phyloP scores from a whole-genome alignment of 345 rosid genomes.

The Syzygium jambos region DNA sequence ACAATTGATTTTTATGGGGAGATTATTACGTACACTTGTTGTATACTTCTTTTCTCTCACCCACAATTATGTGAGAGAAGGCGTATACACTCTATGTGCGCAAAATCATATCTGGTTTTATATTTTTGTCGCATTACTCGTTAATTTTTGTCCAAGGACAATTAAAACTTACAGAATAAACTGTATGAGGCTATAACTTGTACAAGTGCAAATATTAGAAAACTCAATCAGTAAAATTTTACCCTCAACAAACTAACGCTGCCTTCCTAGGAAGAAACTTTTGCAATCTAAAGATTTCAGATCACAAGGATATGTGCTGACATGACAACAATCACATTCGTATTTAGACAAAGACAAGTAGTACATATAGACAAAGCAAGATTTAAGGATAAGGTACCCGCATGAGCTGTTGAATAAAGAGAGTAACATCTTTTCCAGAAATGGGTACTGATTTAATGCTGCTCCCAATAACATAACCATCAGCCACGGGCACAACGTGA shows the following conservation, averaged over 20 bases:
- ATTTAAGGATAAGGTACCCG: slow-evolving; percentile 44
- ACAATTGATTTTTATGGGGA: not conserved
- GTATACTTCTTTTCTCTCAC: not conserved
- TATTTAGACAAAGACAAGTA: not conserved
- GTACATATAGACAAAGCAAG: not conserved
- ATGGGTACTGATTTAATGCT: slow-evolving; percentile 87
- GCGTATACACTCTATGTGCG: not conserved
- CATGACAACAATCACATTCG: not conserved
- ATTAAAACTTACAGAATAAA: not conserved
- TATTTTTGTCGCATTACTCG: not conserved
- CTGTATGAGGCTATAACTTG: not conserved
- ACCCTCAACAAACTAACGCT: not conserved
- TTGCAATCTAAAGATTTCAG: not conserved
- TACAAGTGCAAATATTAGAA: not conserved
- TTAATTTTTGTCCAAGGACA: not conserved
- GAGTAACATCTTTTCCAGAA: slow-evolving; percentile 86
- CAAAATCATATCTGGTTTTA: not conserved
- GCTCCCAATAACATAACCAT: slow-evolving; percentile 95
- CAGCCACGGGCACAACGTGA: slow-evolving; percentile 94
- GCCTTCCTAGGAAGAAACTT: not conserved
- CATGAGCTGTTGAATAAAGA: slow-evolving; percentile 94
- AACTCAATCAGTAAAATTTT: not conserved
- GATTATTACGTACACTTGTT: not conserved
- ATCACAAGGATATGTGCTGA: not conserved
- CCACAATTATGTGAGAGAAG: not conserved